Conservation (phyloP, 148 eudicot genomes). For the Suaeda aralocaspica region DNA sequence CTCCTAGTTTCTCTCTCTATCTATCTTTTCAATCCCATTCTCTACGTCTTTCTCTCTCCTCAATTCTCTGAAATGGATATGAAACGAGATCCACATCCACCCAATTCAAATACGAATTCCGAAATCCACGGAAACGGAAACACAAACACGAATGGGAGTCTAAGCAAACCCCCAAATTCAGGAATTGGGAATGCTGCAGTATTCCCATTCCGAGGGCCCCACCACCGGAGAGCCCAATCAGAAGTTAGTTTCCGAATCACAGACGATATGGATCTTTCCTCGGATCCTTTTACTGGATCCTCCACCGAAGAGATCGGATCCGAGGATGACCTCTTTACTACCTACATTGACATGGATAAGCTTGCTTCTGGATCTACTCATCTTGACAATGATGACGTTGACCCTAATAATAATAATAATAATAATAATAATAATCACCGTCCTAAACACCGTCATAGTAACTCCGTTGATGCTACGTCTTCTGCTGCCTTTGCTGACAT, state of each 20-base stretch:
- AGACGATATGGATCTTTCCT: conserved; percentile 46
- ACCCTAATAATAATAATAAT: neutral
- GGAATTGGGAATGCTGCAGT: neutral
- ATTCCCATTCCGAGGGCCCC: conserved; percentile 28
- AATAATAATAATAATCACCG: neutral
- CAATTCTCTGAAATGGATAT: neutral
- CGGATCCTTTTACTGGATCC: conserved; percentile 34
- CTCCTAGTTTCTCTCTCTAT: neutral
- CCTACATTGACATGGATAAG: conserved; percentile 46
- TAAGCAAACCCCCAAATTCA: neutral
- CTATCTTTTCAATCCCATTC: neutral
- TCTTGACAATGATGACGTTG: neutral
- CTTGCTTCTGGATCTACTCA: conserved; percentile 20
- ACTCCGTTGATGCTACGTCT: conserved; percentile 33
- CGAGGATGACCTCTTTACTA: conserved; percentile 48
- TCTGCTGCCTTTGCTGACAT: conserved; percentile 29
- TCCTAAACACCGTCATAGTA: conserved; percentile 35
- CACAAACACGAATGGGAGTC: neutral
- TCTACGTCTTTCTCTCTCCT: neutral
- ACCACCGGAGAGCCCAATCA: conserved; percentile 47
- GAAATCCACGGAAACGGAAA: neutral
- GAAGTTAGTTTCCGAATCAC: conserved; percentile 37
- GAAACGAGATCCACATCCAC: conserved; percentile 6
- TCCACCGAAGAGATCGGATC: conserved; percentile 40
- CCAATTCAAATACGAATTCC: neutral